Conservation (phyloP, 1,284 basidiomycete genomes). For the Sanghuangporus sanghuang region DNA sequence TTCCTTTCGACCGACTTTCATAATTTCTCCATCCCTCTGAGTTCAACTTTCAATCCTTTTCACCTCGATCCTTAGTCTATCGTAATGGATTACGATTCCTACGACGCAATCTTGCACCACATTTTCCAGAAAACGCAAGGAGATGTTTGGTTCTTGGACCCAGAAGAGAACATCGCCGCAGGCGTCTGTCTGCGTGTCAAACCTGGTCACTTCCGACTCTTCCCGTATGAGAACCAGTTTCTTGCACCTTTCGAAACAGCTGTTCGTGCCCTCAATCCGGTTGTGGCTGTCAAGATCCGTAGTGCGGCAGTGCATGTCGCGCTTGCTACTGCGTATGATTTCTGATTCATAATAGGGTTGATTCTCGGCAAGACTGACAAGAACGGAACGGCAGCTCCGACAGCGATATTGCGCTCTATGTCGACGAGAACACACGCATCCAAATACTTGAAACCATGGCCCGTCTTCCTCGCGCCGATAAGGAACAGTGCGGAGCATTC, state of each 20-base stretch:
- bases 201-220: slow-evolving; percentile 54
- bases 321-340: slow-evolving; percentile 56
- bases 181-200: slow-evolving; percentile 65
- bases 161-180: slow-evolving; percentile 62
- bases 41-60: too few species aligned
- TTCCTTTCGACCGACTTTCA: too few species aligned
- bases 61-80: too few species aligned
- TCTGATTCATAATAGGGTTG: slow-evolving; percentile 12
- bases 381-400: slow-evolving; percentile 3
- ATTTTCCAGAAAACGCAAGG: slow-evolving; percentile 64
- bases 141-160: slow-evolving; percentile 71
- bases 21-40: neutral
- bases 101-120: slow-evolving; percentile 65
- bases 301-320: slow-evolving; percentile 79
- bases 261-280: slow-evolving; percentile 65
- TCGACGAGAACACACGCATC: slow-evolving; percentile 45
- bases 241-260: slow-evolving; percentile 68
- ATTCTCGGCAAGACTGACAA: neutral
- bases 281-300: slow-evolving; percentile 75
- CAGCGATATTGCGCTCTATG: slow-evolving; percentile 19
- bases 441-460: slow-evolving; percentile 63
- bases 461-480: slow-evolving; percentile 63
- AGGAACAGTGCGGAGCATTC: slow-evolving; percentile 81
- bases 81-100: slow-evolving; percentile 66
- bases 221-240: slow-evolving; percentile 58